Conservation (phyloP, 768 basidiomycete species). For the Clitopilus hobsonii region DNA sequence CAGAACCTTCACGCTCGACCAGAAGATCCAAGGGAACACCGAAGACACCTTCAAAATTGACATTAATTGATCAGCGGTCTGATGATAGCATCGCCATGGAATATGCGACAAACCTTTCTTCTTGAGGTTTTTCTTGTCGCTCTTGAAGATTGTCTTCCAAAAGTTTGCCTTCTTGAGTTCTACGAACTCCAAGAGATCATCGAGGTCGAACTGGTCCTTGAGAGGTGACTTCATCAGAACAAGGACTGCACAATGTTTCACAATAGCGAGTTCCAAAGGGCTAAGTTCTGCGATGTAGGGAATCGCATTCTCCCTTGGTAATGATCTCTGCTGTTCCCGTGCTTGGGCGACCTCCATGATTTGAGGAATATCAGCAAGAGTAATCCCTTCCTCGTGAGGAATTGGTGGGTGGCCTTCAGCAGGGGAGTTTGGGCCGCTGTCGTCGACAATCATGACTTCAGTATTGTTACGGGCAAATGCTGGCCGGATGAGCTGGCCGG, state of each 20-base stretch:
- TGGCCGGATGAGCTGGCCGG: constrained; percentile 57
- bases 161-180: constrained; percentile 91
- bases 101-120: constrained; percentile 60
- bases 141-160: constrained; percentile 96
- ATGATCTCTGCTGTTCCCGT: constrained; percentile 79
- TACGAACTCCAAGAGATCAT: constrained; percentile 90
- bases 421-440: constrained; percentile 69
- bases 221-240: constrained; percentile 74
- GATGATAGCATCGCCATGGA: constrained; percentile 9
- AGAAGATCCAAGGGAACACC: constrained; percentile 88
- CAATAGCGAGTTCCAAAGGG: constrained; percentile 80
- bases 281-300: constrained; percentile 84
- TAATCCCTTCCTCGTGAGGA: constrained; percentile 73
- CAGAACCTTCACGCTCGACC: constrained; percentile 93
- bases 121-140: constrained; percentile 87
- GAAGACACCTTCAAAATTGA: constrained; percentile 67
- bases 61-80: constrained; percentile 1
- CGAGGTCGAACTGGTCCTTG: constrained; percentile 80
- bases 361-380: constrained; percentile 91
- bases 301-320: constrained; percentile 72
- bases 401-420: constrained; percentile 38
- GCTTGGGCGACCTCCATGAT: constrained; percentile 91
- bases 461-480: constrained; percentile 76
- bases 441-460: constrained; percentile 86
- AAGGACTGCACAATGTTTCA: constrained; percentile 88